Conservation (phyloP, 2,329 filamentous ascomycete species). For the Nigrospora osmanthi region DNA sequence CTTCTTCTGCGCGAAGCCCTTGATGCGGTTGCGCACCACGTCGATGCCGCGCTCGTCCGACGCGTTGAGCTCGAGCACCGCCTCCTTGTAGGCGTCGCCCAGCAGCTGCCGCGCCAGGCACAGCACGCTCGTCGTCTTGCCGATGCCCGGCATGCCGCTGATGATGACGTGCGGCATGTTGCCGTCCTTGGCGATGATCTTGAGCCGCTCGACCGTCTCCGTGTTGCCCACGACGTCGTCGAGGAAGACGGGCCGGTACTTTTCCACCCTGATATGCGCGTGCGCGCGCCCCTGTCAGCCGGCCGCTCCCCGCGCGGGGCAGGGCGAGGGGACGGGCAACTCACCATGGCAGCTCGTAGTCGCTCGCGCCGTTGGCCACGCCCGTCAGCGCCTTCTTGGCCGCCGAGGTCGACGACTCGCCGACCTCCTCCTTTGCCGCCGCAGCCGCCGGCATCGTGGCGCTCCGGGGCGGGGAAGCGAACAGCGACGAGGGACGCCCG, state of each 20-base stretch:
- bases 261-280: constrained; percentile 75
- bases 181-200: constrained; percentile 96
- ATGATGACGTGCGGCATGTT: constrained; percentile 99
- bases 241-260: constrained; percentile 89
- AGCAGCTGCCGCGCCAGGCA: constrained; percentile 88
- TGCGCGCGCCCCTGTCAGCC: not conserved
- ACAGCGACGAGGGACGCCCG: too few species aligned
- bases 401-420: constrained; percentile 54
- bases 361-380: constrained; percentile 40
- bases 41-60: constrained; percentile 97
- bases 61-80: constrained; percentile 91
- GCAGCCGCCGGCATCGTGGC: constrained; percentile 22
- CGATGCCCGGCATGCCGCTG: constrained; percentile 98
- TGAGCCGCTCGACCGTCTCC: constrained; percentile 92
- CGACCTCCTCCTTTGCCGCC: constrained; percentile 40
- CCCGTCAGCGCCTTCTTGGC: constrained; percentile 47
- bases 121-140: constrained; percentile 93
- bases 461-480: too few species aligned
- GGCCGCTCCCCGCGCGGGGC: not conserved
- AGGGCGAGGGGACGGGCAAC: constrained; percentile 4
- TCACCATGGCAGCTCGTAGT: constrained; percentile 76
- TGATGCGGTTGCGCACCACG: constrained; percentile 94
- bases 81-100: constrained; percentile 93
- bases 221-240: constrained; percentile 98
- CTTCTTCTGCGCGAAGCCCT: constrained; percentile 98